Base-by-base conservation (phyloP, 2,329 filamentous ascomycete species). In the Orbilia blumenaviensis region DNA sequence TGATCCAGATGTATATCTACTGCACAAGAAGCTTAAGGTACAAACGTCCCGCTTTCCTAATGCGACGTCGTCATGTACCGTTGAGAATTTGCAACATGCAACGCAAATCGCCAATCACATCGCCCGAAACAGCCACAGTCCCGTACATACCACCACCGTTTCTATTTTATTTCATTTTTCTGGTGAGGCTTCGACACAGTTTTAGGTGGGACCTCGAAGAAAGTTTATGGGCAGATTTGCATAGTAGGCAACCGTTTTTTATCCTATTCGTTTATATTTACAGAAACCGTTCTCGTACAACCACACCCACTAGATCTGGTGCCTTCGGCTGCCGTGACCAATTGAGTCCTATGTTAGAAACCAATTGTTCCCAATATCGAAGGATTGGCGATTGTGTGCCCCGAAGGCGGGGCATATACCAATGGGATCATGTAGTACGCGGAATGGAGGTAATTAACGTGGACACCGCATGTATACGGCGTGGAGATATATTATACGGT, bases 1-100 rank as follows among this genome's bases (percentile, higher is more conserved):
- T n/a, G 62, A 56, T 58, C 50, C 56, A 27, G 50, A 52, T 63
- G 66, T 69, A 38, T 62, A 42, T 69, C 42, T 62, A 62, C 54
- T 44, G 9, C 16, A 9, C 34, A 56, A 32, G n/a, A 54, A 48
- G 52, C 25, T 42, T 54, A 54, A 63, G 58, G 61, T 71, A 71
- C 66, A 16, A 63, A 69, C 66, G 44, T 44, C 41, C 66, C 54
- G 56, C 44, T 60, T 48, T 62, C 23, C 29, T 12, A 41, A 48
- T 36, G 41, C 25, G 46, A 42, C 46, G 42, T 16, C 27, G 46
- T 60, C 46, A 44, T 27, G 64, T 68, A 68, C 34, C 41, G 29
- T 21, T 9, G 41, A 68, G 64, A 48, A 56, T 63, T 69, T 69
- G 29, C 66, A 71, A 71, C 66, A 71, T 71, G 66, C 66, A 71